Evolutionary conservation across 2,329 filamentous ascomycete genomes (phyloP), one percentile per base, ranked within the genome.

Genomic region (Talaromyces funiculosus): DNA sequence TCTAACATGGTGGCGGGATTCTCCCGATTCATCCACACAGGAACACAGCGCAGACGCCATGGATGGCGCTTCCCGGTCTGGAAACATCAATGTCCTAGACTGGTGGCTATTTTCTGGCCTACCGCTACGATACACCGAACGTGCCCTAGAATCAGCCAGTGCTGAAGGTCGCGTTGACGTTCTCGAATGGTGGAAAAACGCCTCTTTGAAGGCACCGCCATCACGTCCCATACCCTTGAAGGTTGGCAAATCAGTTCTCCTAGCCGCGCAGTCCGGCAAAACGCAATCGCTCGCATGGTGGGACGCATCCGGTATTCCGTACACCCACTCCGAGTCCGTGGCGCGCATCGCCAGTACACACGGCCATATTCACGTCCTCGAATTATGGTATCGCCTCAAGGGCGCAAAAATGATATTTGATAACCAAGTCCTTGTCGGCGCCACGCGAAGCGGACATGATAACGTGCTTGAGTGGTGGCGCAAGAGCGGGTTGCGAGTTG

Each of bases 391-490:
- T 65, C 82, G 84, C 63, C 78, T 89, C 4, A 87, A 89, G 62
- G 88, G 89, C 20, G 85, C 88, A 61, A 88, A 89, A 71, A 85
- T 96, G 73, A 86, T 90, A 18, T 94, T 92, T 66, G 90, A 95
- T 72, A 86, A 86, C 55, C 88, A 93, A 67, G 89, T 94, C 1
- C 82, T 97, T 0, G 89, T 95, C 0, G 90, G 89, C 8, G 90
- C 93, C 0, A 97, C 92, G 1, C 90, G 92, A 68, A 90, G 93
- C 71, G 90, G 91, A 4, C 89, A 95, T 72, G 85, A 92, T 3
- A 82, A 86, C 37, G 91, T 96, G 22, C 78, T 97, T 7, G 90
- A 96, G 72, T 97, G 93, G 93, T 97, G 93, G 92, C 89, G 90
- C 69, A 82, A 81, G 33, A 80, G 77, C 37, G 85, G 86, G 0